A percentile compares a stretch with the other conserved stretches of the same genome.
Evolutionary conservation across 768 basidiomycete species (phyloP).

Genomic region (Amylocystis lapponica): DNA sequence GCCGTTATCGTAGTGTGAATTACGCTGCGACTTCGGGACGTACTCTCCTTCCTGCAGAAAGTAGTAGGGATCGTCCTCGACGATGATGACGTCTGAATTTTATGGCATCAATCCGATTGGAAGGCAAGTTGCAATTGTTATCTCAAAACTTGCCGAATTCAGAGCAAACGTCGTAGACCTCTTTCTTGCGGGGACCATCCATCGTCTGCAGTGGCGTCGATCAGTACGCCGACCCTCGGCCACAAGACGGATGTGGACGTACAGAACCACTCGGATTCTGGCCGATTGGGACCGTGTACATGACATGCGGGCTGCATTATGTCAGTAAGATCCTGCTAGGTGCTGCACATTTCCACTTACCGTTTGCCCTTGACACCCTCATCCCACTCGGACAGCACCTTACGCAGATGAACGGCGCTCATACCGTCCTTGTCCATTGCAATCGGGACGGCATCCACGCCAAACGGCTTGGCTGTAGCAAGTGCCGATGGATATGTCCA

Average conservation of each 20-base stretch:
- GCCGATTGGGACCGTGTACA: constrained; percentile 76
- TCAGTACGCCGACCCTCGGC: not conserved
- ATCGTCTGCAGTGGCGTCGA: constrained; percentile 43
- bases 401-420: constrained; percentile 52
- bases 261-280: constrained; percentile 81
- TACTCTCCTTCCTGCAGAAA: constrained; percentile 64
- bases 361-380: constrained; percentile 48
- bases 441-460: constrained; percentile 46
- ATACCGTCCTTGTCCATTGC: constrained; percentile 71
- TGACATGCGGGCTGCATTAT: constrained; percentile 52
- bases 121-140: not conserved
- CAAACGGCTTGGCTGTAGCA: constrained; percentile 28
- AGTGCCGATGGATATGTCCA: constrained; percentile 72
- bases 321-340: constrained; percentile 6
- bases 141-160: constrained; percentile 52
- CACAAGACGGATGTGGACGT: constrained; percentile 24
- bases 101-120: constrained; percentile 1
- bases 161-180: constrained; percentile 74
- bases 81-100: constrained; percentile 59
- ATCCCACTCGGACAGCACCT: constrained; percentile 63
- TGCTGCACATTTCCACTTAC: constrained; percentile 25
- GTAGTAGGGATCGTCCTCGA: constrained; percentile 82
- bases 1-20: constrained; percentile 13
- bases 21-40: constrained; percentile 35
- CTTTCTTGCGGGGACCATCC: constrained; percentile 58